These are phyloP conservation scores for Phialocephala sp. DNA, from an alignment of 2,329 filamentous ascomycete genomes.

Conservation along the genomic window DNA sequence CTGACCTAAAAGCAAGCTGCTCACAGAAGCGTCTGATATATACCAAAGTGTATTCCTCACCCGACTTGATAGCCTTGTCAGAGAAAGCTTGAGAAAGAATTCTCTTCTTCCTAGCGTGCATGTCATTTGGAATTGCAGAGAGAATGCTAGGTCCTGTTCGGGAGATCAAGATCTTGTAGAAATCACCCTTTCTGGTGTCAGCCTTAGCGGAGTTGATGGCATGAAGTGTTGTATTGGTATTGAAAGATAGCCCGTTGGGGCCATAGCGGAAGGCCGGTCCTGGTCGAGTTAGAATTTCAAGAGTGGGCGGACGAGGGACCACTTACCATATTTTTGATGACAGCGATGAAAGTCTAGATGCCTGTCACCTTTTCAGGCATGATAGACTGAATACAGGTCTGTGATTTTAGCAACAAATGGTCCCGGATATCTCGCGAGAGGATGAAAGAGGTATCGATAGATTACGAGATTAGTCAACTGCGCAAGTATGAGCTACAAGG, in stretches of 20 bases:
- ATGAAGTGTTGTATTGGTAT: conserved; percentile 16
- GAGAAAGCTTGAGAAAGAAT: conserved; percentile 66
- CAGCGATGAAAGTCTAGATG: conserved; percentile 44
- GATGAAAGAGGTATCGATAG: conserved; percentile 42
- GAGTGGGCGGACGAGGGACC: conserved; percentile 14
- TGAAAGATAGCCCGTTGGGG: conserved; percentile 22
- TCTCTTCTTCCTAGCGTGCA: conserved; percentile 70
- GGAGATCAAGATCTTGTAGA: conserved; percentile 40
- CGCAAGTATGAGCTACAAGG: neutral
- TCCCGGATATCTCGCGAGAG: conserved; percentile 45
- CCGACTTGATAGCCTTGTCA: conserved; percentile 23
- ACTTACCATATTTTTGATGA: conserved; percentile 47
- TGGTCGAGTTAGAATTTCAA: conserved; percentile 38
- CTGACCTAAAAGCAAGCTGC: conserved; percentile 26
- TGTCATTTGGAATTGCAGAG: conserved; percentile 70
- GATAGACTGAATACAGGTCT: conserved; percentile 42
- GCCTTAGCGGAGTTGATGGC: conserved; percentile 21
- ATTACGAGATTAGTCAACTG: conserved; percentile 46
- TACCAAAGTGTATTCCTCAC: conserved; percentile 23
- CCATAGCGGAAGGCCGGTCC: conserved; percentile 71
- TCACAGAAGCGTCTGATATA: conserved; percentile 60
- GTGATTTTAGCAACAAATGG: conserved; percentile 45
- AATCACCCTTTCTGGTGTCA: conserved; percentile 18
- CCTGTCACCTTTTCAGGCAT: conserved; percentile 46
- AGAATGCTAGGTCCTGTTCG: conserved; percentile 66